These are phyloP conservation scores for Candida tammaniensis DNA, from an alignment of 805 yeast genomes.

Conservation along the genomic window DNA sequence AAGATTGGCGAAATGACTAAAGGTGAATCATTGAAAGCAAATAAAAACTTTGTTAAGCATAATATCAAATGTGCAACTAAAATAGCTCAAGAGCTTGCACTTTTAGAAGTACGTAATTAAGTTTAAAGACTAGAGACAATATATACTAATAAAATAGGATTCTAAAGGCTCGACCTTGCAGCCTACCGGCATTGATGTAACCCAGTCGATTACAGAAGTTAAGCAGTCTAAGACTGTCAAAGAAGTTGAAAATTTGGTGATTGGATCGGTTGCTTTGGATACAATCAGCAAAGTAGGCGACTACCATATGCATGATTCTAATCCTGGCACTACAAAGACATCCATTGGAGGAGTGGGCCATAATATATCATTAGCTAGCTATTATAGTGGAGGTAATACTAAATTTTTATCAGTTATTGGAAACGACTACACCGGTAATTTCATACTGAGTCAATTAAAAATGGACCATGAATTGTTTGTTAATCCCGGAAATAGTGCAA, in stretches of 20 bases:
- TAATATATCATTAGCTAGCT: constrained; percentile 69
- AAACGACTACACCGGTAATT: constrained; percentile 51
- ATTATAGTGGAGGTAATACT: constrained; percentile 23
- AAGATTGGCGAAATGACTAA: constrained; percentile 64
- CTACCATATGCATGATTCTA: constrained; percentile 54
- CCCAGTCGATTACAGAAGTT: too few species aligned
- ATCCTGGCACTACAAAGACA: constrained; percentile 59
- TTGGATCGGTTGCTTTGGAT: constrained; percentile 81
- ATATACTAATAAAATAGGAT: constrained; percentile 11
- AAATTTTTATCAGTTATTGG: constrained; percentile 62
- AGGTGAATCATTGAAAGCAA: constrained; percentile 69
- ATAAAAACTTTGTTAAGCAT: constrained; percentile 71
- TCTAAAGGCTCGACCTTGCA: too few species aligned
- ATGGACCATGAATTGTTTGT: constrained; percentile 21
- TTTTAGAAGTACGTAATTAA: constrained; percentile 19
- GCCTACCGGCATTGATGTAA: too few species aligned
- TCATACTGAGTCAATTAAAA: constrained; percentile 42
- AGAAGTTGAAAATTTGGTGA: constrained; percentile 39
- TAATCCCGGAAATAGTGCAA: constrained; percentile 56
- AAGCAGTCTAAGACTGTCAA: too few species aligned
- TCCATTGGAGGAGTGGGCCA: constrained; percentile 84
- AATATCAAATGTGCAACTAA: constrained; percentile 68
- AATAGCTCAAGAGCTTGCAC: constrained; percentile 56
- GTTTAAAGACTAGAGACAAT: background rate
- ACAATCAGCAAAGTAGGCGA: constrained; percentile 50